Evolutionary conservation across 1,139 yeast species (phyloP).

Genomic region (Hanseniaspora sp.): DNA sequence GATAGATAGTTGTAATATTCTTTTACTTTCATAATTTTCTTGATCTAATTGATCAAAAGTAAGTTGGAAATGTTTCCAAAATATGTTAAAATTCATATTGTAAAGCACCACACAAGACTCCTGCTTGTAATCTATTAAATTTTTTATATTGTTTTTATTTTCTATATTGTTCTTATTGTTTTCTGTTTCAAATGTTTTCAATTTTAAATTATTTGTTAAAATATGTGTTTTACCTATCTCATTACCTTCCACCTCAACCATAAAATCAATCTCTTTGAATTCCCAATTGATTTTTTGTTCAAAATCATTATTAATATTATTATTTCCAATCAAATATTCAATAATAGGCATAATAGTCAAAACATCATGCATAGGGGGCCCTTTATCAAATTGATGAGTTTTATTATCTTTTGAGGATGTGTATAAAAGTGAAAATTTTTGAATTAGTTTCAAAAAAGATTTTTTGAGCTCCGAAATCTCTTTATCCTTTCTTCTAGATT

Average conservation of each 20-base stretch:
- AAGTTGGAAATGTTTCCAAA: constrained; percentile 43
- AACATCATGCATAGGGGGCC: constrained; percentile 82
- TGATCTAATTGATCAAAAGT: constrained; percentile 30
- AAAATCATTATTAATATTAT: constrained; percentile 24
- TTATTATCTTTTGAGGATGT: background rate
- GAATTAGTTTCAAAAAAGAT: background rate
- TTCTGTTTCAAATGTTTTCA: constrained; percentile 19
- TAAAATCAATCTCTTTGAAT: constrained; percentile 31
- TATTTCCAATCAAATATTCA: constrained; percentile 32
- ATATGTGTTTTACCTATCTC: background rate
- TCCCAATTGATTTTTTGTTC: constrained; percentile 25
- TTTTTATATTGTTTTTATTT: constrained; percentile 18
- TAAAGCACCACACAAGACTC: constrained; percentile 39
- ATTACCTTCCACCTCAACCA: constrained; percentile 2
- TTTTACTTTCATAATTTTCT: background rate
- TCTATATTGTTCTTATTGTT: constrained; percentile 24
- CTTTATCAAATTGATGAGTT: constrained; percentile 22
- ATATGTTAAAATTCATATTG: constrained; percentile 36
- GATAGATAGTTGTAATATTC: background rate
- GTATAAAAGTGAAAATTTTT: background rate
- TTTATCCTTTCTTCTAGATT: constrained; percentile 22
- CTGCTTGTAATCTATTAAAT: background rate
- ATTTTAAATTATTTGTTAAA: constrained; percentile 8
- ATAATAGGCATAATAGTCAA: constrained; percentile 53
- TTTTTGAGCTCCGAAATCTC: background rate